phyloP scores from a whole-genome alignment of 441 rosid genomes.

The Aleurites moluccanus region DNA sequence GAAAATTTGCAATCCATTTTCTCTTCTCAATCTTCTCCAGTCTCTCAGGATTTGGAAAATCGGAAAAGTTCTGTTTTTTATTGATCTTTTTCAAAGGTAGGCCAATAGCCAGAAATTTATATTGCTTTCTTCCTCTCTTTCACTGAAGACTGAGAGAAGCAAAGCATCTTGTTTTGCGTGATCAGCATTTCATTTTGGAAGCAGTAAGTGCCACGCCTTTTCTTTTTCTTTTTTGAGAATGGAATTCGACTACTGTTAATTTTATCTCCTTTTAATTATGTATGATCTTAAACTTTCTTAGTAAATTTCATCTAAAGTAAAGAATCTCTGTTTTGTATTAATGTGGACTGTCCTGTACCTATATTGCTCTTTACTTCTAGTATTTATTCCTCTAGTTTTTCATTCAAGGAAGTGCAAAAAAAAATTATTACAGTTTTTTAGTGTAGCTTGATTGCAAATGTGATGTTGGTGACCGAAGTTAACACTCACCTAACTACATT shows the following conservation, averaged over 20 bases:
- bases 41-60: not conserved
- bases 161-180: conserved; percentile 32
- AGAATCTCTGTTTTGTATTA: conserved; percentile 27
- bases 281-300: conserved; percentile 13
- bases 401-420: conserved; percentile 10
- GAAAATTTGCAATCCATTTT: not conserved
- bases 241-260: conserved; percentile 3
- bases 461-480: conserved; percentile 3
- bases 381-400: conserved; percentile 23
- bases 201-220: conserved; percentile 25
- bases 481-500: not conserved
- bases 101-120: not conserved
- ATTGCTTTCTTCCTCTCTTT: not conserved
- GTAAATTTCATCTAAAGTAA: conserved; percentile 30
- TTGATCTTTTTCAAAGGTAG: not conserved
- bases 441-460: not conserved
- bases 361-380: conserved; percentile 11
- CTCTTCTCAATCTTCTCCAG: not conserved
- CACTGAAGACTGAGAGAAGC: conserved; percentile 24
- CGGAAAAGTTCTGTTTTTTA: not conserved
- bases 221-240: conserved; percentile 5
- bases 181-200: conserved; percentile 19
- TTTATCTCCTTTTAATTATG: conserved; percentile 6
- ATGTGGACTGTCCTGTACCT: not conserved
- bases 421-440: not conserved